Evolutionary conservation across 176 grass and related monocot species (phyloP).

Genomic region (Zizania latifolia): DNA sequence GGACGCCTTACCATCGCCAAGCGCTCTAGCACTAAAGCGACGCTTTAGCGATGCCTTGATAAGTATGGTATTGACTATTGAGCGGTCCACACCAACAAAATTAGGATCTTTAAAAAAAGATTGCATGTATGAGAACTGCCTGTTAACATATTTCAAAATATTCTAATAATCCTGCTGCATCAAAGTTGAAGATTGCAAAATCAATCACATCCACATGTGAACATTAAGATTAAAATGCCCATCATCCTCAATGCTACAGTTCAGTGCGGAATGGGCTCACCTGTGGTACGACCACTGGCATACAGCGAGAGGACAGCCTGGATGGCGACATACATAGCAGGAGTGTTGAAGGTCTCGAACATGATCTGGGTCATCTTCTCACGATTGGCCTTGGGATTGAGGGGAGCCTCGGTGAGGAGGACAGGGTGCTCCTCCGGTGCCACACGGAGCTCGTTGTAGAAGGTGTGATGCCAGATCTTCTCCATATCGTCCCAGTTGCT

Average conservation of each 20-base stretch:
- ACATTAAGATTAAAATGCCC: background rate
- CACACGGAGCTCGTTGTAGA: slow-evolving; percentile 76
- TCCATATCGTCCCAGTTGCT: slow-evolving; percentile 86
- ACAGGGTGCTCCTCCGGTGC: slow-evolving; percentile 70
- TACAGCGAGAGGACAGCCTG: slow-evolving; percentile 74
- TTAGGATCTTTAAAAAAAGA: background rate
- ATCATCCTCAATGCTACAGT: background rate
- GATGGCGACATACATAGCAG: slow-evolving; percentile 78
- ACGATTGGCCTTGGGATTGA: slow-evolving; percentile 78
- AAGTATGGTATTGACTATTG: too few species aligned
- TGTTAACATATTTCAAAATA: background rate
- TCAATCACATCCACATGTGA: background rate
- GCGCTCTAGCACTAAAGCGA: too few species aligned
- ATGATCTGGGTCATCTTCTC: slow-evolving; percentile 86
- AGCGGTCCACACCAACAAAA: background rate
- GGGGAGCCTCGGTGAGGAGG: slow-evolving; percentile 62
- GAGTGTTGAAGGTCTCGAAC: slow-evolving; percentile 79
- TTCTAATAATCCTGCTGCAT: background rate
- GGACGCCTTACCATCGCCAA: too few species aligned
- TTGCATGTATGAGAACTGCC: background rate
- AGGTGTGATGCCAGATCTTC: slow-evolving; percentile 86
- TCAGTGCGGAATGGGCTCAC: slow-evolving; percentile 14
- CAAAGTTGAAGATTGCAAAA: background rate
- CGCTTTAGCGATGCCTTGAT: too few species aligned
- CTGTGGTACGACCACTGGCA: slow-evolving; percentile 74